Conservation (phyloP, 192 early-diverging fungal species). For the Gryganskiella cystojenkinii region DNA sequence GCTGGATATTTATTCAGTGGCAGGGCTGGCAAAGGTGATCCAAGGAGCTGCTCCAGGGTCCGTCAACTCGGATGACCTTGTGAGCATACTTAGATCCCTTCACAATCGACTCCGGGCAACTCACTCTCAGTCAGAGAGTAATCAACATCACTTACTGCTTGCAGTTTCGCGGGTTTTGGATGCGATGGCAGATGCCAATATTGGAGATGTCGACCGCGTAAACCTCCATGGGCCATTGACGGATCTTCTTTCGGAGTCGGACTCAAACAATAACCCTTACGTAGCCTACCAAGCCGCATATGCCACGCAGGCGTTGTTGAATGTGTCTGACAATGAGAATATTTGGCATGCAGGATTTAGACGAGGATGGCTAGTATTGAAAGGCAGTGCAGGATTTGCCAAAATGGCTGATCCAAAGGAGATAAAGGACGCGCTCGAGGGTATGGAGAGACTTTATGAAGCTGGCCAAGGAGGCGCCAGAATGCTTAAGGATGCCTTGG, state of each 20-base stretch:
- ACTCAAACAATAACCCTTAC: background rate
- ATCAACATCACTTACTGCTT: background rate
- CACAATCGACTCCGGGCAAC: background rate
- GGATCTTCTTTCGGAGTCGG: background rate
- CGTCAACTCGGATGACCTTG: background rate
- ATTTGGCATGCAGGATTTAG: conserved; percentile 9
- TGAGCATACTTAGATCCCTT: background rate
- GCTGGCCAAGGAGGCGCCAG: conserved; percentile 1
- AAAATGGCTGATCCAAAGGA: background rate
- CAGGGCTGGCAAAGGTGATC: background rate
- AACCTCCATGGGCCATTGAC: conserved; percentile 14
- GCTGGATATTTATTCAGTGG: too few species aligned
- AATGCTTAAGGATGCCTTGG: background rate
- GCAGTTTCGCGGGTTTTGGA: conserved; percentile 3
- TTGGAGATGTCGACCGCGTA: conserved; percentile 1
- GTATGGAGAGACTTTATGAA: background rate
- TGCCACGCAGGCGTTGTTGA: conserved; percentile 1
- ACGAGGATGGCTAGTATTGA: background rate
- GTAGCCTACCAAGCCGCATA: conserved; percentile 4
- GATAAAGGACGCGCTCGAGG: conserved; percentile 2
- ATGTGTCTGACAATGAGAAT: conserved; percentile 4
- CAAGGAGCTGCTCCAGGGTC: conserved; percentile 1
- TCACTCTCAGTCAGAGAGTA: background rate
- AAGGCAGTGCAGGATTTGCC: conserved; percentile 1
- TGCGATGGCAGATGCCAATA: conserved; percentile 4